Conservation (phyloP, 169 alveolate genomes). For the Plasmodium gallinaceum region DNA sequence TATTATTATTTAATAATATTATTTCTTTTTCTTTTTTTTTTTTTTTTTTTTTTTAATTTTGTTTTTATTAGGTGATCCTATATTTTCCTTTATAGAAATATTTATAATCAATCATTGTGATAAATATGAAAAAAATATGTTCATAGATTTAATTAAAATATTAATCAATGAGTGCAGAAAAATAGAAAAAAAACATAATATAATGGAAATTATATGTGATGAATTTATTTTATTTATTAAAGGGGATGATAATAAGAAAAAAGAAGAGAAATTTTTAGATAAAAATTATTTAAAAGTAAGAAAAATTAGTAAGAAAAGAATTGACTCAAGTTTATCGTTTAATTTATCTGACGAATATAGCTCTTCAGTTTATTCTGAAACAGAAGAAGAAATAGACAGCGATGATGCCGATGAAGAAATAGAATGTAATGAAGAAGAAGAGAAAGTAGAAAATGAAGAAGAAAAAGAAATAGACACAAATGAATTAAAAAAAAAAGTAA, state of each 20-base stretch:
- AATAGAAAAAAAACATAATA: conserved; percentile 51
- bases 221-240: conserved; percentile 33
- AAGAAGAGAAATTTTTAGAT: conserved; percentile 25
- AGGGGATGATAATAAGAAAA: conserved; percentile 49
- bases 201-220: conserved; percentile 49
- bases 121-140: conserved; percentile 38
- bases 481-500: not conserved
- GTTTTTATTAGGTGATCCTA: conserved; percentile 47
- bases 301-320: conserved; percentile 46
- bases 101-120: conserved; percentile 50
- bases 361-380: conserved; percentile 56
- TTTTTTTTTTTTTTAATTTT: not conserved
- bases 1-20: not conserved
- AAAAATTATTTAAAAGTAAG: conserved; percentile 25
- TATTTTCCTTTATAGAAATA: conserved; percentile 67
- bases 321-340: conserved; percentile 44
- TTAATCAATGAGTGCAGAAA: conserved; percentile 47
- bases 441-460: not conserved
- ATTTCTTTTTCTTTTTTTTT: not conserved
- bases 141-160: conserved; percentile 45
- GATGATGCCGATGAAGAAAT: not conserved
- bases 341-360: conserved; percentile 44
- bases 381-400: conserved; percentile 19
- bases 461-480: not conserved
- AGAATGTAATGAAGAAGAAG: not conserved